Evolutionary conservation across 2,329 filamentous ascomycete genomes (phyloP).

Genomic region (Elsinoe arachidis): DNA sequence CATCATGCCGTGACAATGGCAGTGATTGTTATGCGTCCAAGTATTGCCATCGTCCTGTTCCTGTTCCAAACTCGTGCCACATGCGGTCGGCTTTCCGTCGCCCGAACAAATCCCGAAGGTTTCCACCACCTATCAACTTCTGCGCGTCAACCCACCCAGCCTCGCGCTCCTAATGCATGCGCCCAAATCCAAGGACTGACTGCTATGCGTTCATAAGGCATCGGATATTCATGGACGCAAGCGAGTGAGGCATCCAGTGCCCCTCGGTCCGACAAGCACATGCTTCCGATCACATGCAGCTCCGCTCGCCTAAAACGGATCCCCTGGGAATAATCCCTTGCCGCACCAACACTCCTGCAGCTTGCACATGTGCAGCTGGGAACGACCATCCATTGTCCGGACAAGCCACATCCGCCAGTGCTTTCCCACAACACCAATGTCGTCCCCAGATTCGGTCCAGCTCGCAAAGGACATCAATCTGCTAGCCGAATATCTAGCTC

Average conservation of each 20-base stretch:
- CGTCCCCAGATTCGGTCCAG: not conserved
- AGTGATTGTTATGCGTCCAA: no score
- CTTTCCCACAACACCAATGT: not conserved
- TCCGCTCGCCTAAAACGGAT: not conserved
- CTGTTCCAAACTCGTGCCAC: not conserved
- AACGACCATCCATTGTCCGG: not conserved
- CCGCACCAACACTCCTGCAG: not conserved
- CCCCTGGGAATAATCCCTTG: not conserved
- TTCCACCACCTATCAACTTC: not conserved
- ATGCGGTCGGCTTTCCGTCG: not conserved
- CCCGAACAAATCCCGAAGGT: not conserved
- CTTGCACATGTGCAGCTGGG: not conserved
- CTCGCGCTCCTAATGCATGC: not conserved
- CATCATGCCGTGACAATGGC: not conserved
- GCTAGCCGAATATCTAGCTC: constrained; percentile 25
- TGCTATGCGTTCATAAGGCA: not conserved
- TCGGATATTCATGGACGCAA: no score
- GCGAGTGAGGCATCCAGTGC: not conserved
- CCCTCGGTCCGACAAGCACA: constrained; percentile 1
- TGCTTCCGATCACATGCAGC: not conserved
- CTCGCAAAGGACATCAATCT: constrained; percentile 25
- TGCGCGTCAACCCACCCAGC: not conserved
- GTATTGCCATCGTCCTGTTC: not conserved
- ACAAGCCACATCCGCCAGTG: not conserved
- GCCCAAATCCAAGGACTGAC: not conserved